phyloP scores from a whole-genome alignment of 352 stramenopile species.

The Phytophthora pini region DNA sequence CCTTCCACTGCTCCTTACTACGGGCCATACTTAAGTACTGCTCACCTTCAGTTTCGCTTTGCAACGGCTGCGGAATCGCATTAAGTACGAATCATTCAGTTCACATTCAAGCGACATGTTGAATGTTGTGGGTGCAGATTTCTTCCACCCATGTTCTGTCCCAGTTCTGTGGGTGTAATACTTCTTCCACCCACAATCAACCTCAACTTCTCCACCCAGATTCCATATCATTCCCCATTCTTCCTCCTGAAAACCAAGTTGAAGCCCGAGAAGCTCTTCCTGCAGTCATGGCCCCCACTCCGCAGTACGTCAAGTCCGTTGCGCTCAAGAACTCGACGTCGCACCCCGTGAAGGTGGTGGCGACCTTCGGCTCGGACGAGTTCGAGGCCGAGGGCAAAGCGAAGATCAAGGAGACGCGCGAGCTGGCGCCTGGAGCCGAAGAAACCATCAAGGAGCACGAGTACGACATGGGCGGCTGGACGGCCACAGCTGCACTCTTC shows the following conservation, averaged over 20 bases:
- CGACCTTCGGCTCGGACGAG: conserved; percentile 72
- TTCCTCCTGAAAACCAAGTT: conserved; percentile 23
- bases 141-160: too few species aligned
- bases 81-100: conserved; percentile 23
- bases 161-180: too few species aligned
- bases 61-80: not conserved
- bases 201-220: conserved; percentile 20
- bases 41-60: conserved; percentile 17
- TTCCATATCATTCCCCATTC: conserved; percentile 4
- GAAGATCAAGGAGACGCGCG: conserved; percentile 66
- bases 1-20: conserved; percentile 50
- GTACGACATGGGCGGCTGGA: conserved; percentile 86
- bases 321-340: conserved; percentile 72
- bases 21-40: conserved; percentile 27
- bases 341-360: conserved; percentile 65
- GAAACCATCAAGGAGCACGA: conserved; percentile 60
- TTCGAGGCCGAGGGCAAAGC: conserved; percentile 69
- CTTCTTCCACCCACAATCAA: conserved; percentile 11
- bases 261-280: conserved; percentile 15
- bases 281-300: conserved; percentile 50
- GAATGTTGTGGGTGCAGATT: too few species aligned
- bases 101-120: too few species aligned
- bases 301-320: conserved; percentile 78
- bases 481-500: conserved; percentile 61
- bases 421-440: conserved; percentile 50